phyloP scores from a whole-genome alignment of 768 basidiomycete genomes.

The Kwoniella europaea region DNA sequence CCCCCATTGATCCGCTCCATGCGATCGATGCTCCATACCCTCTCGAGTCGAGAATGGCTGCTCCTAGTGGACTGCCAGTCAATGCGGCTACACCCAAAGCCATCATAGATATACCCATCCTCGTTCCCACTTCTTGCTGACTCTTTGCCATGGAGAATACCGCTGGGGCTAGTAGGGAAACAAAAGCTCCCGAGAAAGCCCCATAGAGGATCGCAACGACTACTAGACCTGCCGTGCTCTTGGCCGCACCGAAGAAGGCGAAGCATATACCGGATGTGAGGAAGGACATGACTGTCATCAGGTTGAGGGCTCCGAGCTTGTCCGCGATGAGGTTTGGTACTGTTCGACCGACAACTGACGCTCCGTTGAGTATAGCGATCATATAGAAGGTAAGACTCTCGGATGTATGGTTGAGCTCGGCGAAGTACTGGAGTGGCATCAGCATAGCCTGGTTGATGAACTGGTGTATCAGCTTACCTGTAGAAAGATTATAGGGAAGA shows the following conservation, averaged over 20 bases:
- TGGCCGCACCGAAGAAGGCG: constrained; percentile 33
- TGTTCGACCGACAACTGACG: constrained; percentile 22
- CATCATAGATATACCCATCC: constrained; percentile 47
- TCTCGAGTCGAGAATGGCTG: constrained; percentile 33
- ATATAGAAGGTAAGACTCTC: constrained; percentile 16
- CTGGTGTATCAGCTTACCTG: constrained; percentile 11
- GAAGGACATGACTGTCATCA: constrained; percentile 19
- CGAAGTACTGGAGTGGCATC: constrained; percentile 15
- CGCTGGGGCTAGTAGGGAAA: constrained; percentile 32
- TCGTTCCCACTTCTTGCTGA: constrained; percentile 42
- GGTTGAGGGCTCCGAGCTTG: constrained; percentile 23
- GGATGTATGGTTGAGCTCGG: constrained; percentile 7
- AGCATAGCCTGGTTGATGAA: not conserved
- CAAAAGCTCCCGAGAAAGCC: constrained; percentile 37
- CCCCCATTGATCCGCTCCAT: constrained; percentile 15
- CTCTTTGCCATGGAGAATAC: constrained; percentile 35
- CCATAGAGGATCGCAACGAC: constrained; percentile 41
- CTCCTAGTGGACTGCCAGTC: constrained; percentile 42
- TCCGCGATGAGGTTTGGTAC: constrained; percentile 24
- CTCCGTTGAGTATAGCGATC: constrained; percentile 24
- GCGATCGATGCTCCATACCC: constrained; percentile 28
- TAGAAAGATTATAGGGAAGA: constrained; percentile 24
- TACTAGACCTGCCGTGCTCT: constrained; percentile 32
- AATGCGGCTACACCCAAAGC: constrained; percentile 35
- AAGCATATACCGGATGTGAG: constrained; percentile 32